A percentile compares a stretch with the other conserved stretches of the same genome.
Conservation (phyloP, 2,329 filamentous ascomycete genomes). For the Coccinonectria pachysandricola region DNA sequence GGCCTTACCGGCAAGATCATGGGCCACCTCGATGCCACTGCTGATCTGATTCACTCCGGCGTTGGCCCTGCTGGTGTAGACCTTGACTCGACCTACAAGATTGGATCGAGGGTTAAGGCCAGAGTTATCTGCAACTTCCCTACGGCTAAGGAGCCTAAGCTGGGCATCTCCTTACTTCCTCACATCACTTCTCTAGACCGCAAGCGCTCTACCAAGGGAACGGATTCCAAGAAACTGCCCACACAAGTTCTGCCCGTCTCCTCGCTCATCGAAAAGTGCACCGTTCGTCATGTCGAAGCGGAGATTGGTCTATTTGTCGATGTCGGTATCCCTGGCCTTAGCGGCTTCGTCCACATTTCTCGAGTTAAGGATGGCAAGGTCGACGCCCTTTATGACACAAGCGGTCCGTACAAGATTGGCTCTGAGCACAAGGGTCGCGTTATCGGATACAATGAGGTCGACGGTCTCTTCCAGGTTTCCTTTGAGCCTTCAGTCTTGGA, state of each 20-base stretch:
- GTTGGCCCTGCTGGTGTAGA: conserved; percentile 58
- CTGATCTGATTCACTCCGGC: conserved; percentile 83
- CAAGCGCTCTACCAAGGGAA: conserved; percentile 27
- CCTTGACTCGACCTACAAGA: conserved; percentile 67
- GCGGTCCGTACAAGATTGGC: conserved; percentile 68
- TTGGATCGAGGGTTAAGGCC: conserved; percentile 74
- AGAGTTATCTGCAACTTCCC: conserved; percentile 85
- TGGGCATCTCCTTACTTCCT: conserved; percentile 82
- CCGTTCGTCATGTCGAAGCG: conserved; percentile 68
- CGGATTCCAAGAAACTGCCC: conserved; percentile 35
- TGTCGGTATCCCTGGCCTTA: conserved; percentile 50
- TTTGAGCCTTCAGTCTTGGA: conserved; percentile 74
- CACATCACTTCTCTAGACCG: conserved; percentile 59
- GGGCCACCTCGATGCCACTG: conserved; percentile 82
- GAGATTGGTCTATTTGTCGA: conserved; percentile 74
- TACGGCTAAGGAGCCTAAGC: conserved; percentile 64
- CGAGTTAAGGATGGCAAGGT: conserved; percentile 83
- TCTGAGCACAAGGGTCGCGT: conserved; percentile 74
- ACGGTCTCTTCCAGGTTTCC: conserved; percentile 77
- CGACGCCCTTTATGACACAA: conserved; percentile 66
- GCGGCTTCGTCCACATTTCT: conserved; percentile 93
- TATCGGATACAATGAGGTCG: conserved; percentile 76
- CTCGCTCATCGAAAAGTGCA: conserved; percentile 65
- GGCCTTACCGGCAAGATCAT: conserved; percentile 87
- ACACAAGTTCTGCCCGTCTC: conserved; percentile 58